These are phyloP conservation scores for Ceratobasidium sp. DNA, from an alignment of 1,284 basidiomycete species.

Conservation along the genomic window DNA sequence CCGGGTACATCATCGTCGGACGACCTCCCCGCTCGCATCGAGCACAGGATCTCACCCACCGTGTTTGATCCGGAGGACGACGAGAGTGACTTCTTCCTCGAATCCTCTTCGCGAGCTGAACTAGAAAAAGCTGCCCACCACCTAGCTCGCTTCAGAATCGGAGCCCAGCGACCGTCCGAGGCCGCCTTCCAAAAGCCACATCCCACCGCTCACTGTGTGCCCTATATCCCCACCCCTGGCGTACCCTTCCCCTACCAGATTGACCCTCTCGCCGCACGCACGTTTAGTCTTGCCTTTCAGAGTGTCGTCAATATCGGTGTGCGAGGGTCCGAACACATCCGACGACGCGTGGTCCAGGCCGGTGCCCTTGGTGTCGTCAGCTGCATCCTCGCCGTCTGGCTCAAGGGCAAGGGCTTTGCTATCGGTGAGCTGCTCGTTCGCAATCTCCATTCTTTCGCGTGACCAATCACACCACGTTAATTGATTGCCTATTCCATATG, in stretches of 20 bases:
- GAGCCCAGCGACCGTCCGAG: background rate
- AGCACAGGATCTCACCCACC: conserved; percentile 19
- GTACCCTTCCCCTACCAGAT: conserved; percentile 53
- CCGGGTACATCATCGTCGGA: no score
- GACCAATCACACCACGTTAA: background rate
- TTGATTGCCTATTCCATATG: background rate
- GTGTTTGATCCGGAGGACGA: conserved; percentile 42
- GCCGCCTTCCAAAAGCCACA: conserved; percentile 14
- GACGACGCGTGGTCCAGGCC: conserved; percentile 94
- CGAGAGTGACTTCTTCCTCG: conserved; percentile 22
- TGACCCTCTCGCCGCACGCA: conserved; percentile 85
- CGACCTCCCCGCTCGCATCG: background rate
- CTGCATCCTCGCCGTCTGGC: conserved; percentile 93
- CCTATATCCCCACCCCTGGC: conserved; percentile 34
- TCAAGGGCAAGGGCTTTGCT: conserved; percentile 83
- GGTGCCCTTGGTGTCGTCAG: conserved; percentile 95
- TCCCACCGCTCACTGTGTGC: conserved; percentile 7
- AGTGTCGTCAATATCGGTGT: conserved; percentile 99
- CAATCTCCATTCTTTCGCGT: conserved; percentile 65
- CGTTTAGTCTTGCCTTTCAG: conserved; percentile 93
- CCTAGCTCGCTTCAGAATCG: conserved; percentile 8
- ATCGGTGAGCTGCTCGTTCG: conserved; percentile 72
- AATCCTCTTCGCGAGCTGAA: conserved; percentile 31
- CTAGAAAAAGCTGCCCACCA: conserved; percentile 31
- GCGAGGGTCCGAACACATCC: conserved; percentile 90